Base-by-base conservation (phyloP, 2,329 filamentous ascomycete species). In the Penicillium psychrosexuale region DNA sequence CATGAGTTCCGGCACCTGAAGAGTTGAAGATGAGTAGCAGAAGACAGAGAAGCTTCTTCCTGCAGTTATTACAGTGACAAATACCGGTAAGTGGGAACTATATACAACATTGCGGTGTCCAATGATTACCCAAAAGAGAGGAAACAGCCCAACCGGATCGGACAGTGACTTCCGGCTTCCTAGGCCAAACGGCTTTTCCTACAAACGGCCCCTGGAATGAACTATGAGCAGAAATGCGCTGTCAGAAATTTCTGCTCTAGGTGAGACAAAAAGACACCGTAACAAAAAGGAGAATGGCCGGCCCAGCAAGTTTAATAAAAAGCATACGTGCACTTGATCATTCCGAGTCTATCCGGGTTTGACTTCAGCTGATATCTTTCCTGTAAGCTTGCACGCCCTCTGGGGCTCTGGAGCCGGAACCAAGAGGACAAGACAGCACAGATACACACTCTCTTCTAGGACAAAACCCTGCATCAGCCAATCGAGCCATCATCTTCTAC, bases 31-130 rank as follows among this genome's bases (percentile, higher is more conserved):
- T 60, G 52, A 44, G 57, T 58, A 55, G 58, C 53, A 56, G 59
- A 64, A 63, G 51, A 27, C 38, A 62, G 54, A 19, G 57, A 60
- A 61, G 51, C 47, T 59, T 63, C 45, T 51, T 53, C 44, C 46
- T 57, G 28, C n/a, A 28, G 34, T 37, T 38, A 38, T 46, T 27
- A 9, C 17, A 28, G 27, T 50, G 33, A 36, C 47, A 56, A 43
- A 45, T 50, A 56, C 36, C 28, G 19, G 36, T 50, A 33, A 54
- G 31, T 51, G 27, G 53, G 47, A 57, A 54, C n/a, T 22, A 43
- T 44, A 30, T 46, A 44, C 49, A 53, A 38, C 19, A 45, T 37
- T 53, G 31, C 38, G 24, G 52, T 57, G 50, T 51, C 42, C 22
- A 39, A 48, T 22, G 24, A 61, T 42, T 39, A 33, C 19, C 31